Evolutionary conservation across 306 rosid species (phyloP), one percentile per base, ranked within the genome.

Genomic region (Dryas octopetala): DNA sequence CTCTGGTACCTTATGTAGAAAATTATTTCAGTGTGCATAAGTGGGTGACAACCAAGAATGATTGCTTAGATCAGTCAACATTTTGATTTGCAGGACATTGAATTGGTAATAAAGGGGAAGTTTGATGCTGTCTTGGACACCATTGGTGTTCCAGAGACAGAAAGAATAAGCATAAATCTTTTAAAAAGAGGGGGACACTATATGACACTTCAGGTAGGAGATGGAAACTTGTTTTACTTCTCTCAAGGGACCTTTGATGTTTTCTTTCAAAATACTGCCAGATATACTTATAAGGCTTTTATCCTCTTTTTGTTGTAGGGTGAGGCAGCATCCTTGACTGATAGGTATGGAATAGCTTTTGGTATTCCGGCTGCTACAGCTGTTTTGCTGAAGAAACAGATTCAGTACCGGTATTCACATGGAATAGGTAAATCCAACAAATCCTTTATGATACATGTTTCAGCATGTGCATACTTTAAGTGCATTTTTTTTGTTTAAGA

Each of bases 81-180:
- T 57, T 48, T 11, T 69, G 65, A 68, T 72, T 73, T 66, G 64
- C 85, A 95, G 99, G 89, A 85, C 73, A 79, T 84, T 60, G 97
- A 88, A 68, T 67, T 80, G 80, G 79, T 83, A 79, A 86, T 95
- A 78, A 89, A 78, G 84, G 99, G 97, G 61, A 92, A 84, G 80
- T 95, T 95, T 53, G 97, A 92, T 77, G 97, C 96, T 52, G 99
- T 95, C 68, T 88, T 95, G 84, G 99, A 95, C 78, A 95, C 99
- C 23, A 95, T 92, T 85, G 99, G 99, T 68, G 85, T 52, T 11
- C 86, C 87, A 58, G 96, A 90, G 79, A 95, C 93, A 3, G 99
- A 95, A 92, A 77, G 88, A 69, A 60, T 79, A 73, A 87, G 99
- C 81, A 69, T 95, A 77, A 81, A 71, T 80, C 81, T 95, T 84